Evolutionary conservation across 305 asterid genomes (phyloP), one percentile per base, ranked within the genome.

Genomic region (Vinca major): DNA sequence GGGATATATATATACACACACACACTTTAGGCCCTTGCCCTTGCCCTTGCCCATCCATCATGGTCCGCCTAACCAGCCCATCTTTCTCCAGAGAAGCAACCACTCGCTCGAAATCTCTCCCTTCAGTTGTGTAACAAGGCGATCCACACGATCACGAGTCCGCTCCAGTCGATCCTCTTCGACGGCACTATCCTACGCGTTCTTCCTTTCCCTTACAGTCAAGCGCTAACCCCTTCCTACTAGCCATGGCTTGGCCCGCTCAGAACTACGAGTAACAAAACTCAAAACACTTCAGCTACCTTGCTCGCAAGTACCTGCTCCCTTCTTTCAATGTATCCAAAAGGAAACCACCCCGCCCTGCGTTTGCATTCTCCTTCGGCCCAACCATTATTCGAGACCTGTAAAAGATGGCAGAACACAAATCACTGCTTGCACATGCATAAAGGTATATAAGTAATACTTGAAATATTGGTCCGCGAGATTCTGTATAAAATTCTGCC

Each of bases 281-380:
- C 47, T 88, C 74, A 91, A 75, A 89, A 86, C 62, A 87, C 95
- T 82, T 87, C 96, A 66, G 94, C 92, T 37, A 93, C 96, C 85
- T 86, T 91, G 78, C 97, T 91, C 10, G 99, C 99, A 80, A 91
- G 99, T 79, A 91, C 97, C 40, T 95, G 96, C 16, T 93, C 96
- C 63, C 97, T 88, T 86, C 88, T 86, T 82, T 90, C 97, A 49
- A 93, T 69, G 79, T 91, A 93, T 57, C 88, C 95, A 51, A 84
- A 87, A 39, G 99, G 99, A 66, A 93, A 93, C 99, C 99, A 93
- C 73, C 99, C 99, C 33, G 99, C 97, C 81, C 78, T 91, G 16
- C 97, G 97, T 81, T 85, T 93, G 90, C 95, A 89, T 80, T 93
- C 99, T 67, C 97, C 99, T 87, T 93, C 99, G 49, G 97, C 98